phyloP scores from a whole-genome alignment of 2,329 filamentous ascomycete genomes.

The Aspergillus sp. region DNA sequence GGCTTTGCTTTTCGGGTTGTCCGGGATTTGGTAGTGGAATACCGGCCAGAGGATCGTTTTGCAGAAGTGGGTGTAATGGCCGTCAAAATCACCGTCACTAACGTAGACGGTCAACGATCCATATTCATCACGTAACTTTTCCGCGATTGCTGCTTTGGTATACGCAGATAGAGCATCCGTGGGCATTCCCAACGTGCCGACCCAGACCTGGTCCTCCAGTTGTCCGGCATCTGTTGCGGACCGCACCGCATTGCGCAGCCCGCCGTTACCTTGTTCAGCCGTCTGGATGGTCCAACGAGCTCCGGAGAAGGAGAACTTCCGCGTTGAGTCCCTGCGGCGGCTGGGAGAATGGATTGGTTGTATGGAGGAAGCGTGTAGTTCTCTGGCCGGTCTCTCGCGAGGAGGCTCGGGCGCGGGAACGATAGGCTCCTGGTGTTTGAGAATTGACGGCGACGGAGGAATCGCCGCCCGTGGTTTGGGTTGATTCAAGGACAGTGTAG shows the following conservation, averaged over 20 bases:
- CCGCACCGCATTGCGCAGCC: constrained; percentile 82
- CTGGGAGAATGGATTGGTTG: constrained; percentile 12
- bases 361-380: constrained; percentile 11
- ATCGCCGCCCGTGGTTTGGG: constrained; percentile 73
- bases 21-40: constrained; percentile 96
- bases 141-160: constrained; percentile 79
- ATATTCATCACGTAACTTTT: constrained; percentile 75
- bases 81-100: constrained; percentile 88
- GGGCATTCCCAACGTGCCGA: constrained; percentile 90
- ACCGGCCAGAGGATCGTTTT: constrained; percentile 98
- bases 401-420: constrained; percentile 21
- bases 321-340: constrained; percentile 49
- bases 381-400: constrained; percentile 18
- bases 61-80: constrained; percentile 94
- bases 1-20: constrained; percentile 97
- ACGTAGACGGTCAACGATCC: constrained; percentile 82
- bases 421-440: constrained; percentile 61
- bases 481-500: constrained; percentile 65
- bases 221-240: constrained; percentile 70
- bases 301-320: constrained; percentile 67
- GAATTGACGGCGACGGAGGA: constrained; percentile 71
- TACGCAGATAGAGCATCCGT: constrained; percentile 77
- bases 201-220: constrained; percentile 77
- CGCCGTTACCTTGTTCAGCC: constrained; percentile 89
- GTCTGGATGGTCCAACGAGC: constrained; percentile 80